Base-by-base conservation (phyloP, 2,329 filamentous ascomycete species). In the Microthyrium microscopicum region DNA sequence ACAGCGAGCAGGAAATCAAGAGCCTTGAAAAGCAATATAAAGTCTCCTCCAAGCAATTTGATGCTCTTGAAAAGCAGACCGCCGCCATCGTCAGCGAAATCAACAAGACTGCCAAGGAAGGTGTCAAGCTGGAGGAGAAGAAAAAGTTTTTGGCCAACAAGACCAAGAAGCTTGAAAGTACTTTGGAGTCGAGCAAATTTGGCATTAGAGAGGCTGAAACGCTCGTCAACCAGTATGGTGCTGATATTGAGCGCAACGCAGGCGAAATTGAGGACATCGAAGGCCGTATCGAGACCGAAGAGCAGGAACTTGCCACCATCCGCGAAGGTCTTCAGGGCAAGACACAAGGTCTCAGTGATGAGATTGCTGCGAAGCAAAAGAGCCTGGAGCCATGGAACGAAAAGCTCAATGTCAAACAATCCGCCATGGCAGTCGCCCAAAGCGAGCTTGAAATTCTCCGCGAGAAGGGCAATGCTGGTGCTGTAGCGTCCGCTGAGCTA, bases 121-220 rank as follows among this genome's bases (percentile, higher is more conserved):
- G 77, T 16, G 89, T 98, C 56, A 98, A 98, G 50, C 85, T 92
- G 44, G 87, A 95, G 42, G 91, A 98, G 56, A 95, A 95, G 64
- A 77, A 78, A 53, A 98, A 98, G 52, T 95, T 95, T 54, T 59
- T 98, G 42, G 64, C 70, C 2, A 77, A 77, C 48, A 98, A 98
- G 60, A 77, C 81, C 46, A 93, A 89, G 62, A 98, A 98, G 58
- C 68, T 93, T 11, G 83, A 95, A 43, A 95, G 93, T 60, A 70
- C 77, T 0, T 80, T 89, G 40, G 66, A 73, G 35, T 77, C 75
- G 29, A 82, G 81, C 39, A 80, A 81, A 41, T 74, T 77, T 37
- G 73, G 77, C 5, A 70, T 73, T 1, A 67, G 70, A 1, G 83
- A 91, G 45, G 79, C 84, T 3, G 69, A 76, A 24, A 76, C 78